Percentiles rank a stretch among this genome's conserved stretches.
phyloP scores from a whole-genome alignment of 179 eudicot species.

The Actinidia polygama region DNA sequence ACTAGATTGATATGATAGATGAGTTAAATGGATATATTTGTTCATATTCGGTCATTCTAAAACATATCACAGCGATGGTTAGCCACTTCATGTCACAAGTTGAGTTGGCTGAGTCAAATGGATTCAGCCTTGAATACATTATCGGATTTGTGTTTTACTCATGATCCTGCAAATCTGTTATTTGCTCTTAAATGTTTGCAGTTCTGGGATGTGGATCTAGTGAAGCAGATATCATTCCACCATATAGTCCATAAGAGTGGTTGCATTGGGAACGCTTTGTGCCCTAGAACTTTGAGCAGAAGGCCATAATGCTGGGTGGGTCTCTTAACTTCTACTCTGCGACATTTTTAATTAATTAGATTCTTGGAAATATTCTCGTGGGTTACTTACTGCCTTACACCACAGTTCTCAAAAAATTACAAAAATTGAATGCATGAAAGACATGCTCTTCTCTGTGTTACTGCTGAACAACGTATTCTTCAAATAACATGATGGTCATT shows the following conservation, averaged over 20 bases:
- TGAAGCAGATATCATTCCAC: slow-evolving; percentile 63
- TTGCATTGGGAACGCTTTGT: slow-evolving; percentile 73
- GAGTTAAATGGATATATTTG: not conserved
- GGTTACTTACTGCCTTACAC: too few relatives aligned
- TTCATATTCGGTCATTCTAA: not conserved
- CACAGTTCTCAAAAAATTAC: too few relatives aligned
- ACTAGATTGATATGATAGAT: not conserved
- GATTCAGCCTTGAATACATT: too few relatives aligned
- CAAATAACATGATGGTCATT: not conserved
- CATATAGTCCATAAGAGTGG: slow-evolving; percentile 66
- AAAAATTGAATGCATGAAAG: too few relatives aligned
- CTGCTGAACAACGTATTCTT: too few relatives aligned
- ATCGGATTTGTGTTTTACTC: not conserved
- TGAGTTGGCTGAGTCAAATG: not conserved
- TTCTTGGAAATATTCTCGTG: too few relatives aligned
- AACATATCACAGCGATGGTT: not conserved
- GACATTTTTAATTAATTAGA: too few relatives aligned
- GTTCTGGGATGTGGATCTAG: slow-evolving; percentile 75
- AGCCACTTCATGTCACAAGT: not conserved
- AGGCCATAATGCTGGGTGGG: slow-evolving; percentile 75
- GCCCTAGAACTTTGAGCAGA: slow-evolving; percentile 77
- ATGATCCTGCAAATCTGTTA: slow-evolving; percentile 3
- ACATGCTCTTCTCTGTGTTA: too few relatives aligned
- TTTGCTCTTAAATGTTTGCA: slow-evolving; percentile 29
- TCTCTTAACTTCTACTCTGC: slow-evolving; percentile 5